Evolutionary conservation across 1,284 basidiomycete species (phyloP).

Genomic region (Ceratobasidium sp.): DNA sequence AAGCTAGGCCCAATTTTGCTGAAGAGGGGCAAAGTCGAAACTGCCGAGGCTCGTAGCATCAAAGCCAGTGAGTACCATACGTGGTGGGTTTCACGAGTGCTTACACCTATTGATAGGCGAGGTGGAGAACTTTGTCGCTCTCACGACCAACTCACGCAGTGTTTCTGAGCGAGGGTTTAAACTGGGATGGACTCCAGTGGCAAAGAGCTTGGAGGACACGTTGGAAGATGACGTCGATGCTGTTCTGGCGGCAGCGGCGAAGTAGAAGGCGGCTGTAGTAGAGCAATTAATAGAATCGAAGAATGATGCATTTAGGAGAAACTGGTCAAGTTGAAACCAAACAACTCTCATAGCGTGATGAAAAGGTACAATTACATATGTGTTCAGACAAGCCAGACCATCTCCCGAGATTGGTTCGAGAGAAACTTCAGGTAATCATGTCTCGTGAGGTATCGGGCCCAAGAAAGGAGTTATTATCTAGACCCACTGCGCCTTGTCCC

Average conservation of each 20-base stretch:
- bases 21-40: conserved; percentile 33
- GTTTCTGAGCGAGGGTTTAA: conserved; percentile 30
- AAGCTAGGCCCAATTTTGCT: conserved; percentile 38
- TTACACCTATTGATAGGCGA: background rate
- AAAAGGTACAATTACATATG: conserved; percentile 34
- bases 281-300: no score
- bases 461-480: conserved; percentile 46
- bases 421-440: conserved; percentile 19
- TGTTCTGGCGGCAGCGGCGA: conserved; percentile 9
- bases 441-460: conserved; percentile 1
- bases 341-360: conserved; percentile 23
- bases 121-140: conserved; percentile 16
- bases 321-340: no score
- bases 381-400: conserved; percentile 21
- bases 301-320: no score
- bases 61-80: conserved; percentile 18
- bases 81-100: background rate
- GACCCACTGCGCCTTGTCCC: conserved; percentile 80
- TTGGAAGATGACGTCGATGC: conserved; percentile 41
- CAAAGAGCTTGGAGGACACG: conserved; percentile 34
- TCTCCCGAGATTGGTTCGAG: conserved; percentile 2
- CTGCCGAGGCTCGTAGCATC: conserved; percentile 27
- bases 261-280: no score
- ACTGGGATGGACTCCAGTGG: conserved; percentile 37
- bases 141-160: conserved; percentile 37